Evolutionary conservation across 225 moss, liverwort and hornwort species (phyloP).

Genomic region (Physcomitrium patens): DNA sequence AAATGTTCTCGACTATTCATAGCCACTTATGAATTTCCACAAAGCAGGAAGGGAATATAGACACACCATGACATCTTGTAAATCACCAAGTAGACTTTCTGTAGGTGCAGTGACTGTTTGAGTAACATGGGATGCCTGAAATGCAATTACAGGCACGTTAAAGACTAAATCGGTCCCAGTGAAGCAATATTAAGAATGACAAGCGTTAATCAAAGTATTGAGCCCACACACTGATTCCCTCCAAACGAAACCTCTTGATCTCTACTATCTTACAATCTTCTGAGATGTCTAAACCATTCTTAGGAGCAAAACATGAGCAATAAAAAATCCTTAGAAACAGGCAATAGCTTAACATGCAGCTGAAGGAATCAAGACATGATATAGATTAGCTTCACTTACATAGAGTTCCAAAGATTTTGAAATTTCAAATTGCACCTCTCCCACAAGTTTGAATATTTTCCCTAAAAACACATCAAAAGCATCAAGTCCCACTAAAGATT

Average conservation of each 20-base stretch:
- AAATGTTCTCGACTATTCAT: background rate
- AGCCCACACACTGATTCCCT: background rate
- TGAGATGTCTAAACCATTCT: background rate
- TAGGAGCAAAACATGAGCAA: background rate
- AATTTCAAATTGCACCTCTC: slow-evolving; percentile 76
- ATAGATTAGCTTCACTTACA: slow-evolving; percentile 44
- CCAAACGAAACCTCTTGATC: background rate
- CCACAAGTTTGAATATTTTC: slow-evolving; percentile 74
- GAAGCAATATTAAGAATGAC: background rate
- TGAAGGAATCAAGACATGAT: slow-evolving; percentile 5
- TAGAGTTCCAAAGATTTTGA: slow-evolving; percentile 76
- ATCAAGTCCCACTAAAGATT: background rate
- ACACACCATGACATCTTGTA: slow-evolving; percentile 70
- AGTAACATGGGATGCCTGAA: slow-evolving; percentile 69
- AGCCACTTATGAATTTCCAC: background rate
- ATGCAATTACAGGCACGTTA: background rate
- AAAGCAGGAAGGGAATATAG: background rate
- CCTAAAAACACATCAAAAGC: slow-evolving; percentile 42
- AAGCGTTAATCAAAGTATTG: background rate
- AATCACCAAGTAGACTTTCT: slow-evolving; percentile 64
- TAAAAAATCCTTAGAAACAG: background rate
- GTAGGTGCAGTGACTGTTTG: slow-evolving; percentile 79
- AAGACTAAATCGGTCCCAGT: background rate
- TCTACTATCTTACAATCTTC: background rate
- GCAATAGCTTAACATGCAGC: background rate